A percentile compares a stretch with the other conserved stretches of the same genome.
These are phyloP conservation scores for Pseudogymnoascus sp. DNA, from an alignment of 2,329 filamentous ascomycete species.

Conservation along the genomic window DNA sequence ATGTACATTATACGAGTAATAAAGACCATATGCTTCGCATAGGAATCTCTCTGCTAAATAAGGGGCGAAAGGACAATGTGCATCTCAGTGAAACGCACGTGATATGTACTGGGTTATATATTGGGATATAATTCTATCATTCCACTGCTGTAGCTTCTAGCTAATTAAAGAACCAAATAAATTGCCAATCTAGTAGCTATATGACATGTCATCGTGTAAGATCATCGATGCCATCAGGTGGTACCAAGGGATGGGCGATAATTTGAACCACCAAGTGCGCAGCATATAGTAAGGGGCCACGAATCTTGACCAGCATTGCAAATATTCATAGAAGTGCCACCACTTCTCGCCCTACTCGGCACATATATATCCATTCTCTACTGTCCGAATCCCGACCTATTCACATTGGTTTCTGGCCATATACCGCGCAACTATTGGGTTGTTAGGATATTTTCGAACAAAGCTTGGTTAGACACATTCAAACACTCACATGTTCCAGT, in stretches of 20 bases:
- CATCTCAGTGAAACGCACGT: too few relatives aligned
- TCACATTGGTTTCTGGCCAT: neutral
- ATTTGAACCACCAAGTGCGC: neutral
- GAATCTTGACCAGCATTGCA: neutral
- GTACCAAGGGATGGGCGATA: neutral
- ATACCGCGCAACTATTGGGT: neutral
- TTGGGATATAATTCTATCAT: too few relatives aligned
- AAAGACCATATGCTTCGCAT: too few relatives aligned
- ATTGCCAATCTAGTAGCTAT: too few relatives aligned
- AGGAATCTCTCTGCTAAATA: too few relatives aligned
- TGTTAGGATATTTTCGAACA: neutral
- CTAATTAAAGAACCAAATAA: too few relatives aligned
- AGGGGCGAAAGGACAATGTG: too few relatives aligned
- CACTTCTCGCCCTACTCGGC: neutral
- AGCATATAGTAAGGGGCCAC: neutral
- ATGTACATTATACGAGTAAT: too few relatives aligned
- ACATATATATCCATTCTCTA: neutral
- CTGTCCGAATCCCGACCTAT: neutral
- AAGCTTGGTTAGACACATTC: neutral
- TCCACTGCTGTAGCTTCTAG: too few relatives aligned
- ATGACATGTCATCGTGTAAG: too few relatives aligned
- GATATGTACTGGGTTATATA: too few relatives aligned
- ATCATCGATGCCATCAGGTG: too few relatives aligned
- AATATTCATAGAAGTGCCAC: neutral
- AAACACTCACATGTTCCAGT: slow-evolving; percentile 12